phyloP scores from a whole-genome alignment of 345 rosid species.

The Nephelium lappaceum region DNA sequence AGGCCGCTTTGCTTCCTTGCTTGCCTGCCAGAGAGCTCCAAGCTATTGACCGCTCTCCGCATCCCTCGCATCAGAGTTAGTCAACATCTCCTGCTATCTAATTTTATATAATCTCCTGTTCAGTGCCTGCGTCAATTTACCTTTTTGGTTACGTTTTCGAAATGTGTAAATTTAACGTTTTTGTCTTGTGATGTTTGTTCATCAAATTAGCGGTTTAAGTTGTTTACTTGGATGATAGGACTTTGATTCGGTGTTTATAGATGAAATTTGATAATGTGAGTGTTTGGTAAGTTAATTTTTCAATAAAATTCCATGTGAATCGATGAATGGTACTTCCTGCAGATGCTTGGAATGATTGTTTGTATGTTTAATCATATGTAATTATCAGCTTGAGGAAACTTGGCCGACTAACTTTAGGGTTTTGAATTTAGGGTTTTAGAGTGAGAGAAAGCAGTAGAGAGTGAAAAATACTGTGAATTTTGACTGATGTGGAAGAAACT shows the following conservation, averaged over 20 bases:
- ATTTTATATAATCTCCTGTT: neutral
- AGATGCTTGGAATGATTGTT: neutral
- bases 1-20: constrained; percentile 90
- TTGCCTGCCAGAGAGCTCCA: constrained; percentile 98
- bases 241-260: neutral
- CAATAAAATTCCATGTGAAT: neutral
- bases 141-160: neutral
- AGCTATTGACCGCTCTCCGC: constrained; percentile 94
- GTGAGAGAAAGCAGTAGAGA: neutral
- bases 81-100: neutral
- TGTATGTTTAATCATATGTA: neutral
- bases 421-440: neutral
- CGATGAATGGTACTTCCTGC: neutral
- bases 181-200: neutral
- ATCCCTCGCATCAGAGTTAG: constrained; percentile 96
- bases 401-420: neutral
- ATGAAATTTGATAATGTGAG: neutral
- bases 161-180: neutral
- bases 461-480: neutral
- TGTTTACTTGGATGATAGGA: too few species aligned
- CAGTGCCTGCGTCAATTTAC: neutral
- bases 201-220: neutral
- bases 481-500: neutral
- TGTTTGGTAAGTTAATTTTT: neutral
- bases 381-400: neutral